Conservation (phyloP, 2,329 filamentous ascomycete species). For the Cladosporium sp. region DNA sequence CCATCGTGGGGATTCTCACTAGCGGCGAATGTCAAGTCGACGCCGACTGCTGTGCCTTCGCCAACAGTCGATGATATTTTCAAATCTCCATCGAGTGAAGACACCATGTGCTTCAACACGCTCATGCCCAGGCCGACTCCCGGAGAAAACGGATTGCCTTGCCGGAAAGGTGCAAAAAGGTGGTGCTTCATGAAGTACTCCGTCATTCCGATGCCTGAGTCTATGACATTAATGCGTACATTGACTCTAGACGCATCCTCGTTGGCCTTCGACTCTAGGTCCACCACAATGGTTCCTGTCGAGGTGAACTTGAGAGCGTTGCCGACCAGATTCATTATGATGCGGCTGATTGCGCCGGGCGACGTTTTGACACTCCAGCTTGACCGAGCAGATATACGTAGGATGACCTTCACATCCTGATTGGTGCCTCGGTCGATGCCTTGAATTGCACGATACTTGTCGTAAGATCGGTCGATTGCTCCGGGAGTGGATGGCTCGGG, state of each 20-base stretch:
- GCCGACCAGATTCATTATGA: conserved; percentile 41
- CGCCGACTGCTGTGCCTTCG: conserved; percentile 22
- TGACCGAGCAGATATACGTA: not conserved
- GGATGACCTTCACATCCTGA: not conserved
- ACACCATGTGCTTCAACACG: conserved; percentile 40
- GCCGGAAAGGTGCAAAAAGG: conserved; percentile 32
- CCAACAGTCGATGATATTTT: conserved; percentile 48
- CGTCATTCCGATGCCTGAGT: conserved; percentile 34
- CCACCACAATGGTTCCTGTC: conserved; percentile 38
- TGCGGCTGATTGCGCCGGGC: conserved; percentile 41
- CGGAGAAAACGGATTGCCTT: conserved; percentile 29
- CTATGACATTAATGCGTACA: conserved; percentile 19
- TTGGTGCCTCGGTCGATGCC: not conserved
- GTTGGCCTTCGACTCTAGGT: conserved; percentile 23
- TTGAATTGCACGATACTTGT: not conserved
- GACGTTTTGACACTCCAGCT: conserved; percentile 44
- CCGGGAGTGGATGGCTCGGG: not conserved
- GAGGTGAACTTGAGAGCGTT: conserved; percentile 46
- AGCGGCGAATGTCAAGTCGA: conserved; percentile 15
- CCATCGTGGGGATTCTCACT: not conserved
- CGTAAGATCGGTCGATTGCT: not conserved
- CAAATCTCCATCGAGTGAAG: conserved; percentile 56
- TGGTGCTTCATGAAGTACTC: conserved; percentile 26
- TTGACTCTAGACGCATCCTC: conserved; percentile 1
- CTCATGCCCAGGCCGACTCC: conserved; percentile 34